Percentiles rank a stretch among this genome's conserved stretches.
phyloP scores from a whole-genome alignment of 129 eudicot species.

The Centaurea solstitialis region DNA sequence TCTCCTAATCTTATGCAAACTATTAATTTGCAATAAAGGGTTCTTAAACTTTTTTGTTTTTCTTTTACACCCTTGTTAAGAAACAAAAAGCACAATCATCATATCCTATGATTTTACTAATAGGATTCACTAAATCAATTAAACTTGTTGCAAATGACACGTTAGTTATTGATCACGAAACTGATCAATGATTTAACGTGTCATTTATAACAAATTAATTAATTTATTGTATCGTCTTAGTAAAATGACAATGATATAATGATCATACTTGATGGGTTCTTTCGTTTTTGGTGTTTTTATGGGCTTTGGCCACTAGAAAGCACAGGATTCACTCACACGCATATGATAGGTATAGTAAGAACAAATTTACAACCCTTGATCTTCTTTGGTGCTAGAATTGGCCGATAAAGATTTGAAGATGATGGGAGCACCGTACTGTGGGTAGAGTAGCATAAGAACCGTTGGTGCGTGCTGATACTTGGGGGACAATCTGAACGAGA shows the following conservation, averaged over 20 bases:
- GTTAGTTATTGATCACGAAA: background rate
- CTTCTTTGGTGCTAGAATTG: slow-evolving; percentile 25
- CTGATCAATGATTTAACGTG: background rate
- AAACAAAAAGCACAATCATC: slow-evolving; percentile 7
- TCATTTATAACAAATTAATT: background rate
- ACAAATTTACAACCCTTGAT: slow-evolving; percentile 42
- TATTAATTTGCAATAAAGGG: slow-evolving; percentile 19
- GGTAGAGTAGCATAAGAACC: slow-evolving; percentile 74
- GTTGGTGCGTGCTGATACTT: slow-evolving; percentile 83
- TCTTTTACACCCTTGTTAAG: background rate
- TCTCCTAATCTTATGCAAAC: slow-evolving; percentile 32
- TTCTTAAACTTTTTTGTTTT: background rate
- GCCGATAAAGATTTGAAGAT: slow-evolving; percentile 52
- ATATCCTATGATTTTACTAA: background rate
- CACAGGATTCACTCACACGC: slow-evolving; percentile 41
- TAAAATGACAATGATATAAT: slow-evolving; percentile 1
- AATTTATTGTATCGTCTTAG: background rate
- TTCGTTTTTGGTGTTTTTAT: background rate
- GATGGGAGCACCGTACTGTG: slow-evolving; percentile 80
- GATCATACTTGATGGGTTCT: slow-evolving; percentile 3
- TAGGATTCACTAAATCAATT: background rate
- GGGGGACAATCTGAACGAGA: slow-evolving; percentile 60
- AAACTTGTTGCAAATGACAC: slow-evolving; percentile 12
- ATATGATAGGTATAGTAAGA: slow-evolving; percentile 19
- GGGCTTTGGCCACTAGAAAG: slow-evolving; percentile 27